Conservation (phyloP, 129 eudicot genomes). For the Arctium minus region DNA sequence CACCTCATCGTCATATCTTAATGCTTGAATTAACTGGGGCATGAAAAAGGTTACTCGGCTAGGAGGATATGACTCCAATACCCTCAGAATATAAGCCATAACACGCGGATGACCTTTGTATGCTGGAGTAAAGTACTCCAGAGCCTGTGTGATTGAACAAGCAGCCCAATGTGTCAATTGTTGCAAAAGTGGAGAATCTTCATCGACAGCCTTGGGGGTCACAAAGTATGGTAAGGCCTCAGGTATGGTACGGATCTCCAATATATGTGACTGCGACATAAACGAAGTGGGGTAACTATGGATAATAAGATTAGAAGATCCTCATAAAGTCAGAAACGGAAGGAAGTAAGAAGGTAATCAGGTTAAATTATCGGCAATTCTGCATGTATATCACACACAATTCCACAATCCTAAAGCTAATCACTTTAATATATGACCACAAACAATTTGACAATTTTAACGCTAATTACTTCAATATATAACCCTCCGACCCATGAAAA, state of each 20-base stretch:
- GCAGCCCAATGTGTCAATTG: constrained; percentile 99
- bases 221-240: constrained; percentile 93
- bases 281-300: constrained; percentile 8
- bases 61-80: constrained; percentile 96
- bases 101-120: constrained; percentile 97
- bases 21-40: constrained; percentile 97
- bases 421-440: not conserved
- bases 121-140: constrained; percentile 94
- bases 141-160: constrained; percentile 93
- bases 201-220: constrained; percentile 91
- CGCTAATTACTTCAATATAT: not conserved
- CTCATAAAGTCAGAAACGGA: not conserved
- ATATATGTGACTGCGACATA: constrained; percentile 67
- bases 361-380: not conserved
- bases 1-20: constrained; percentile 88
- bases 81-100: constrained; percentile 98
- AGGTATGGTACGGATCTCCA: constrained; percentile 91
- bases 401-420: not conserved
- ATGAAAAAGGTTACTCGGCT: constrained; percentile 94
- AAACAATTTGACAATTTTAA: not conserved
- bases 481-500: not conserved
- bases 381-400: not conserved
- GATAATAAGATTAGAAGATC: not conserved
- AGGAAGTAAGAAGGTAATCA: not conserved
- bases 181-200: constrained; percentile 82